Evolutionary conservation across 176 grass and related monocot genomes (phyloP), one percentile per base, ranked within the genome.

Genomic region (Carex cristatella): DNA sequence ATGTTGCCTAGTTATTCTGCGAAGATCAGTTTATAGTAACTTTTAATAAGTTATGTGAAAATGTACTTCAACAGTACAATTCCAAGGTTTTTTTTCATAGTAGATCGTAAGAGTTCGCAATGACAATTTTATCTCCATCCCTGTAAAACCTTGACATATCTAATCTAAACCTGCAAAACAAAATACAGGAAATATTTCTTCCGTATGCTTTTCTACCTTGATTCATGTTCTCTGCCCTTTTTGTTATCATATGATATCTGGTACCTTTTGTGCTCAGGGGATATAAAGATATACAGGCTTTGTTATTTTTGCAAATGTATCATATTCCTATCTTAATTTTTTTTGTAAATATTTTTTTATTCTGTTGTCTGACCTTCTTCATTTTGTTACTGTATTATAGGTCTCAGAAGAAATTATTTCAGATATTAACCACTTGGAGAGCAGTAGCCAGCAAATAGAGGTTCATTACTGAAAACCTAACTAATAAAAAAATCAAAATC

Each of bases 331-430:
- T 87, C 2, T 79, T 7, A 32, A 12, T 30, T 13, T 67, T 33
- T 84, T 48, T 73, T 14, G 80, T 31, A 48, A 48, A 48, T 10
- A 31, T 54, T 86, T 85, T 31, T 13, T 82, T 58, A 72, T 2
- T 72, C 57, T 85, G 12, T 32, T 83, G 10, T 75, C 61, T 83
- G 68, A 84, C 80, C 31, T 49, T 84, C 70, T 76, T 90, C 54
- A 35, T 9, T 81, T n/a, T 83, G 71, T 84, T 86, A 46, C 84
- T 85, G 46, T 85, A 79, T 90, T 76, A 58, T 84, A 96, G 97
- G 91, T 99, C 84, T 89, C 93, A 66, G 97, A 94, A 87, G 97
- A 99, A 92, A 92, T 99, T 84, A 87, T 91, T 78, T 80, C 59
- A 1, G 97, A 96, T 73, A 72, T 99, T n/a, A 90, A 90, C 84